phyloP scores from a whole-genome alignment of 306 rosid genomes.

The Castanospermum australe region DNA sequence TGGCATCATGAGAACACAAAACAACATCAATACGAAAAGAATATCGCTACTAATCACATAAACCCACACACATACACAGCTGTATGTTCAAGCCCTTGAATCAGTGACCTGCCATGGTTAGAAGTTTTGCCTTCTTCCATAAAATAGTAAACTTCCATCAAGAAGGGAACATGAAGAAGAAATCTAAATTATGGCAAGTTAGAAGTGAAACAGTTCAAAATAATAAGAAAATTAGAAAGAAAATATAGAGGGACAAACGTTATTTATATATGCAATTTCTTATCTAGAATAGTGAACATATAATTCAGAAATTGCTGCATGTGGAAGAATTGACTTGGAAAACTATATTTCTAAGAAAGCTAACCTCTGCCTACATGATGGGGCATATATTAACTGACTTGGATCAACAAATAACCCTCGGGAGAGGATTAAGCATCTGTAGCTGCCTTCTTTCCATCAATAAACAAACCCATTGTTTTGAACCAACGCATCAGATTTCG shows the following conservation, averaged over 20 bases:
- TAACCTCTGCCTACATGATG: background rate
- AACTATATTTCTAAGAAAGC: background rate
- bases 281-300: background rate
- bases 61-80: too few relatives aligned
- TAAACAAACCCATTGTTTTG: constrained; percentile 63
- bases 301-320: background rate
- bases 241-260: background rate
- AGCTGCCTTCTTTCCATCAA: constrained; percentile 50
- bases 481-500: constrained; percentile 88
- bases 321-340: background rate
- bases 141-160: too few relatives aligned
- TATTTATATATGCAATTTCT: background rate
- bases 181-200: too few relatives aligned
- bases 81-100: too few relatives aligned
- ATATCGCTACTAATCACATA: too few relatives aligned
- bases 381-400: too few relatives aligned
- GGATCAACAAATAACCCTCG: background rate
- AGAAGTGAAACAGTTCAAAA: too few relatives aligned
- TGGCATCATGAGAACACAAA: too few relatives aligned
- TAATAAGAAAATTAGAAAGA: background rate
- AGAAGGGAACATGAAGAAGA: too few relatives aligned
- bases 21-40: too few relatives aligned
- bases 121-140: too few relatives aligned
- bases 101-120: too few relatives aligned
- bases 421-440: constrained; percentile 37